Evolutionary conservation across 2,329 filamentous ascomycete species (phyloP).

Genomic region (Cladosporium sp.): DNA sequence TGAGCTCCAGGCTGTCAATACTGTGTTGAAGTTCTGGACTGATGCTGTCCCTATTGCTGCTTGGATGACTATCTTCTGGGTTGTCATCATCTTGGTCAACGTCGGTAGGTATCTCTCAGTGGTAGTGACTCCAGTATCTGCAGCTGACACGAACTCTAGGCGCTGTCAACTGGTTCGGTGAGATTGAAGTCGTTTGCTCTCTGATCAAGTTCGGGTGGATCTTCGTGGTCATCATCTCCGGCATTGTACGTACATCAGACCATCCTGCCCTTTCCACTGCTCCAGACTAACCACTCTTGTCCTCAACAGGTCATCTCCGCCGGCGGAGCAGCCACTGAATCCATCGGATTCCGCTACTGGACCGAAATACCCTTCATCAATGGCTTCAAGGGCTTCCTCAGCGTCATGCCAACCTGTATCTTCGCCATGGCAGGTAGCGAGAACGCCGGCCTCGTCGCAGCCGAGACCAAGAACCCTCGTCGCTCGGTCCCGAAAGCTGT

Average conservation of each 20-base stretch:
- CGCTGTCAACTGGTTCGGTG: slow-evolving; percentile 33
- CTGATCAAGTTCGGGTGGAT: slow-evolving; percentile 78
- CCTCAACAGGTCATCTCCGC: slow-evolving; percentile 62
- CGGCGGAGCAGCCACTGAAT: slow-evolving; percentile 70
- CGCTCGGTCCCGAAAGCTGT: slow-evolving; percentile 84
- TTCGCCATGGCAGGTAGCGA: slow-evolving; percentile 78
- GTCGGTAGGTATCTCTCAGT: slow-evolving; percentile 26
- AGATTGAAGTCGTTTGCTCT: slow-evolving; percentile 32
- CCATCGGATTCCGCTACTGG: slow-evolving; percentile 82
- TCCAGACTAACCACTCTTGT: not conserved
- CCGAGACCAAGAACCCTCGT: slow-evolving; percentile 75
- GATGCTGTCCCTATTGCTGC: slow-evolving; percentile 28
- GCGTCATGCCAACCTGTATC: slow-evolving; percentile 74
- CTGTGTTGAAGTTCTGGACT: slow-evolving; percentile 34
- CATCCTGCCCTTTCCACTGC: not conserved
- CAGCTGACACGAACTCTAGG: not conserved
- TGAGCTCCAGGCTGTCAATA: slow-evolving; percentile 31
- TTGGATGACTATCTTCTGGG: slow-evolving; percentile 31
- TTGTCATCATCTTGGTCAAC: slow-evolving; percentile 31
- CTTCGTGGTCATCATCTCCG: slow-evolving; percentile 85
- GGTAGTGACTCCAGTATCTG: not conserved
- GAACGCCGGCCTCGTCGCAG: slow-evolving; percentile 73
- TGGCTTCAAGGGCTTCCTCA: slow-evolving; percentile 81
- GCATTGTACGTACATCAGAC: slow-evolving; percentile 60
- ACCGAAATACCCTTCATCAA: slow-evolving; percentile 76